Percentiles rank a stretch among this genome's conserved stretches.
Evolutionary conservation across 2,329 filamentous ascomycete species (phyloP).

Genomic region (Scorias spongiosa): DNA sequence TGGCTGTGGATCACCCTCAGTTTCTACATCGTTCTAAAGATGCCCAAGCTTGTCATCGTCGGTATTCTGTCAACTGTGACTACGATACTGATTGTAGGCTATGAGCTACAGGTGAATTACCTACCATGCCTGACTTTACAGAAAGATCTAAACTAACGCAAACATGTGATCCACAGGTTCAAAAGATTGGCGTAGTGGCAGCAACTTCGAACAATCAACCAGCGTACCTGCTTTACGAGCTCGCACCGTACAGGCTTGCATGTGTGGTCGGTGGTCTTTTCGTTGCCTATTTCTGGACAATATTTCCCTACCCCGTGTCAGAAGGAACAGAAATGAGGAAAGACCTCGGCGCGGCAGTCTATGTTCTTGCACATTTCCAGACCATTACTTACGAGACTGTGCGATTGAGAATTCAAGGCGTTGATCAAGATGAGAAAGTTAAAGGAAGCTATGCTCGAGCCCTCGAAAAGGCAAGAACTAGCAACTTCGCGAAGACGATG

Average conservation of each 20-base stretch:
- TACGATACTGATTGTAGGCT: slow-evolving; percentile 29
- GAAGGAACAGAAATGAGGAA: slow-evolving; percentile 55
- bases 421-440: slow-evolving; percentile 33
- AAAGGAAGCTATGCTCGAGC: slow-evolving; percentile 39
- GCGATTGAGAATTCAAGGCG: slow-evolving; percentile 41
- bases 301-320: slow-evolving; percentile 58
- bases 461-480: slow-evolving; percentile 41
- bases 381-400: slow-evolving; percentile 55
- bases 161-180: slow-evolving; percentile 28
- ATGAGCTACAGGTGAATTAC: neutral
- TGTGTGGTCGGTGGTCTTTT: slow-evolving; percentile 50
- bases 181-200: slow-evolving; percentile 43
- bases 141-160: slow-evolving; percentile 37
- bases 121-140: slow-evolving; percentile 37
- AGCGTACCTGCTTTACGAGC: slow-evolving; percentile 51
- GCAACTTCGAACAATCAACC: slow-evolving; percentile 49
- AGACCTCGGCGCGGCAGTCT: slow-evolving; percentile 53
- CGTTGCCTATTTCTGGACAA: slow-evolving; percentile 62
- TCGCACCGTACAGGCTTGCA: slow-evolving; percentile 58
- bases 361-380: slow-evolving; percentile 60
- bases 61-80: slow-evolving; percentile 49
- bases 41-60: slow-evolving; percentile 46
- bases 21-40: slow-evolving; percentile 55
- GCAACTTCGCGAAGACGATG: slow-evolving; percentile 53
- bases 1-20: slow-evolving; percentile 50